Percentiles rank a stretch among this genome's conserved stretches.
Evolutionary conservation across 331 rosid species (phyloP).

Genomic region (Malus hybrid): DNA sequence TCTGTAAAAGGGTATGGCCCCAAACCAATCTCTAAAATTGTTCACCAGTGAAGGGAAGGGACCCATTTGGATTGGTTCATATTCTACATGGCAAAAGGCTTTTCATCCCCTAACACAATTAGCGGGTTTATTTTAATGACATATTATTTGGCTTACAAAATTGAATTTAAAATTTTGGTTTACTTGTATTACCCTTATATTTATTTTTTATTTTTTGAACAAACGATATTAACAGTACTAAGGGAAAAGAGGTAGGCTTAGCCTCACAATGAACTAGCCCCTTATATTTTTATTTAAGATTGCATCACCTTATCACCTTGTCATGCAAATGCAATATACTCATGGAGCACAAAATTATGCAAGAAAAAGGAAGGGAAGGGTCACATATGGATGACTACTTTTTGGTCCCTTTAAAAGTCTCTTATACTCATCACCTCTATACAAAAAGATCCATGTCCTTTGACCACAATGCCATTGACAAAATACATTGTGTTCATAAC

Average conservation of each 20-base stretch:
- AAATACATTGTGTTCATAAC: background rate
- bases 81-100: background rate
- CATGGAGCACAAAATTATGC: background rate
- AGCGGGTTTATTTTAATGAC: background rate
- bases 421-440: background rate
- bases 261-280: too few relatives aligned
- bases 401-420: background rate
- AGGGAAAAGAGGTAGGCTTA: fast-evolving
- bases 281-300: too few relatives aligned
- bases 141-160: too few relatives aligned
- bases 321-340: too few relatives aligned
- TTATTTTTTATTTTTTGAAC: too few relatives aligned
- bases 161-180: too few relatives aligned
- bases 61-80: background rate
- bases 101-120: background rate
- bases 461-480: background rate
- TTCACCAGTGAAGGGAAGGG: background rate
- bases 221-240: too few relatives aligned
- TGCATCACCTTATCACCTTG: background rate
- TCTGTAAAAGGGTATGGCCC: constrained; percentile 8
- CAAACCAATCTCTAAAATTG: background rate
- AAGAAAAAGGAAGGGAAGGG: background rate
- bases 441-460: background rate
- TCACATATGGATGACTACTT: too few relatives aligned
- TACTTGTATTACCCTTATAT: too few relatives aligned